Conservation (phyloP, 1,284 basidiomycete species). For the Heterobasidion occidentale region DNA sequence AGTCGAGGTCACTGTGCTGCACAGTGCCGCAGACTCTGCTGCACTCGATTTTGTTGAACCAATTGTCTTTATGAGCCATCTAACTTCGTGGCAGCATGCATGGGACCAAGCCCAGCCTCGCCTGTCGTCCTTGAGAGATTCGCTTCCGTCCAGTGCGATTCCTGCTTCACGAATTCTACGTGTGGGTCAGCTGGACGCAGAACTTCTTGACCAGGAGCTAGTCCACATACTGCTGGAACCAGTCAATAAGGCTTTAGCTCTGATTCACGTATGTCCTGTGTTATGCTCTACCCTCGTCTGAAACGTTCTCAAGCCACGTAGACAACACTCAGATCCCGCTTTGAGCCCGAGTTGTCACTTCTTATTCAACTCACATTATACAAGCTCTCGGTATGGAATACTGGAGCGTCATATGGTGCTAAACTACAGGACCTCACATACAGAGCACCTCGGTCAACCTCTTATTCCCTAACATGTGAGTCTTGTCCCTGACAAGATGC, state of each 20-base stretch:
- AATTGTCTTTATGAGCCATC: constrained; percentile 6
- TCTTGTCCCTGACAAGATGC: constrained; percentile 7
- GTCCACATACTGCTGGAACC: constrained; percentile 79
- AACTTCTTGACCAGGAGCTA: constrained; percentile 88
- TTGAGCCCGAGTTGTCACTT: constrained; percentile 79
- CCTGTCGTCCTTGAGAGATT: constrained; percentile 37
- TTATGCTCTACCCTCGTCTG: background rate
- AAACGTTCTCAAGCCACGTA: constrained; percentile 17
- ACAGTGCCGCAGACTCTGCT: background rate
- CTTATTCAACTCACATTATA: constrained; percentile 76
- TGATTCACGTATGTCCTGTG: constrained; percentile 52
- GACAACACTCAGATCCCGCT: constrained; percentile 55
- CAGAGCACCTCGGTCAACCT: constrained; percentile 20
- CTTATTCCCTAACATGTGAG: constrained; percentile 26
- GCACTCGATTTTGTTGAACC: background rate
- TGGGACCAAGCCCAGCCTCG: constrained; percentile 55
- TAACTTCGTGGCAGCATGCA: constrained; percentile 44
- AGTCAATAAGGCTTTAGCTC: constrained; percentile 66
- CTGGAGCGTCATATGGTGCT: constrained; percentile 84
- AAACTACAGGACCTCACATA: constrained; percentile 84
- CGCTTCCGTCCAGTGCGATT: constrained; percentile 22
- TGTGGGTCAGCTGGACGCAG: constrained; percentile 90
- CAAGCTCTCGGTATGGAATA: constrained; percentile 79
- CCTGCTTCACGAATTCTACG: constrained; percentile 52
- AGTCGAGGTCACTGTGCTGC: no score